phyloP scores from a whole-genome alignment of 1,139 yeast species.

The Magnusiomyces paraingens region DNA sequence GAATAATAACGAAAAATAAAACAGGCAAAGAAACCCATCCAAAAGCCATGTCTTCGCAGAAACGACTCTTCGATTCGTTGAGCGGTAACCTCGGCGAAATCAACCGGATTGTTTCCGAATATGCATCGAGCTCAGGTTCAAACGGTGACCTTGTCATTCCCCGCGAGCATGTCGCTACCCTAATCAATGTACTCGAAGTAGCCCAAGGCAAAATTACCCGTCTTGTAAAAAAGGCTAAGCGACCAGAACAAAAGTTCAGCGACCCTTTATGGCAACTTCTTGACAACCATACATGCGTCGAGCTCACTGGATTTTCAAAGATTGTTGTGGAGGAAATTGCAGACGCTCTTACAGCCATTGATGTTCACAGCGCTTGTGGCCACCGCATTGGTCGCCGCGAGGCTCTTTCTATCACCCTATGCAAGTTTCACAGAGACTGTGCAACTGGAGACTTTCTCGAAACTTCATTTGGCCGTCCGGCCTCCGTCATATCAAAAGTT shows the following conservation, averaged over 20 bases:
- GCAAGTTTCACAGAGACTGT: neutral
- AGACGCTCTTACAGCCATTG: neutral
- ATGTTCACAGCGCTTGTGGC: neutral
- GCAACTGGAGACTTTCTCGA: neutral
- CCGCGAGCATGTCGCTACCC: neutral
- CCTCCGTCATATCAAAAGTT: neutral
- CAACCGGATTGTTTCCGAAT: neutral
- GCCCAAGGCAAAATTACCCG: neutral
- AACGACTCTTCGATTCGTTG: too few relatives aligned
- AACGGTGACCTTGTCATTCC: neutral
- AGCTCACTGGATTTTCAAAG: neutral
- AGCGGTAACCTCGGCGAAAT: neutral
- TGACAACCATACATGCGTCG: neutral
- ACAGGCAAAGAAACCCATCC: too few relatives aligned
- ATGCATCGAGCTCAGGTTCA: neutral
- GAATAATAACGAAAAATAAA: too few relatives aligned
- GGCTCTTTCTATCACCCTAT: neutral
- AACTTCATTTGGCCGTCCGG: neutral
- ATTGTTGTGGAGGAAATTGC: neutral
- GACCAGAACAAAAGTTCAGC: neutral
- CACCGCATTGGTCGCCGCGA: neutral
- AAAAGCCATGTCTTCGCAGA: too few relatives aligned
- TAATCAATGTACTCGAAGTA: neutral
- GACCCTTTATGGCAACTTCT: neutral
- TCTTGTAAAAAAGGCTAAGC: neutral